Evolutionary conservation across 176 grass and related monocot genomes (phyloP).

Genomic region (Cenchrus americanus): DNA sequence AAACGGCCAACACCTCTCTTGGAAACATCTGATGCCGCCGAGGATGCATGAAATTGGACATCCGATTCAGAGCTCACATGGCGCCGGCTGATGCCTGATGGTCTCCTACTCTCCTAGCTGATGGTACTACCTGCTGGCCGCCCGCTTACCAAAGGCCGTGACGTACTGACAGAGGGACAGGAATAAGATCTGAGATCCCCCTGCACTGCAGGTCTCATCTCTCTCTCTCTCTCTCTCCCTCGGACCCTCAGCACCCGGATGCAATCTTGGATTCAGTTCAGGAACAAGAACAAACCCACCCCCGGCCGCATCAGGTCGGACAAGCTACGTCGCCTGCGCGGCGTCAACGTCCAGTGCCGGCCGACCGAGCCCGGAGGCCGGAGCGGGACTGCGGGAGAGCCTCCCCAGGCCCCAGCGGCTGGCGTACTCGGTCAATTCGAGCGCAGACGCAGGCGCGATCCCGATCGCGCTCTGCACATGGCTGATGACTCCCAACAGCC

Average conservation of each 20-base stretch:
- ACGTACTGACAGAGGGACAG: not conserved
- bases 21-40: not conserved
- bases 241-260: not conserved
- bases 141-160: not conserved
- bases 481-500: too few relatives aligned
- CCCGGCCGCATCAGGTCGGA: not conserved
- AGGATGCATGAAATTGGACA: not conserved
- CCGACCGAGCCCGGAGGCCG: not conserved
- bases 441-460: not conserved
- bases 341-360: not conserved
- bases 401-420: not conserved
- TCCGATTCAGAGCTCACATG: not conserved
- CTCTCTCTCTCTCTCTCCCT: too few relatives aligned
- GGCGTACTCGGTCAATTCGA: not conserved
- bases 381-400: too few relatives aligned
- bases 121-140: too few relatives aligned
- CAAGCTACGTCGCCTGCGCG: not conserved
- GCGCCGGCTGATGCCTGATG: too few relatives aligned
- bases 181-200: not conserved
- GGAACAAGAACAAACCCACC: not conserved
- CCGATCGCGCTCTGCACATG: not conserved
- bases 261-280: constrained; percentile 11
- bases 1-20: not conserved
- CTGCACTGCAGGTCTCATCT: not conserved
- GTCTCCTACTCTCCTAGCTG: too few relatives aligned